Conservation (phyloP, 805 yeast genomes). For the Ogataea pini region DNA sequence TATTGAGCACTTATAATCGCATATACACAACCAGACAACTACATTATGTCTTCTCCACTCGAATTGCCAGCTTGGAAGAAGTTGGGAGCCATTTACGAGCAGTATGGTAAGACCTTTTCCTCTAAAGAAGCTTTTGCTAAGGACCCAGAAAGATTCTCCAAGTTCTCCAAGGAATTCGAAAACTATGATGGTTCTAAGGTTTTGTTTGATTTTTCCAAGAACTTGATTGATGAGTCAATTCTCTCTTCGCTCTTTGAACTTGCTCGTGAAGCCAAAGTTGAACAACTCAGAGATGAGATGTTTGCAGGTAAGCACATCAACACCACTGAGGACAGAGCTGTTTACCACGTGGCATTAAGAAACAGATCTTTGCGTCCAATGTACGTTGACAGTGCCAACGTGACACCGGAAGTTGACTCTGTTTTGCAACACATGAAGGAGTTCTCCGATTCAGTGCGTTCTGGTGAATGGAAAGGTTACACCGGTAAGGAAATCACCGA, state of each 20-base stretch:
- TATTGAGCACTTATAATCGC: background rate
- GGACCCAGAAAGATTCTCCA: conserved; percentile 74
- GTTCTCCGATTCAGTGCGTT: conserved; percentile 84
- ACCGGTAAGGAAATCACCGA: conserved; percentile 93
- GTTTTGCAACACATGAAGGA: conserved; percentile 97
- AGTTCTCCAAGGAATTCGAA: conserved; percentile 72
- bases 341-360: conserved; percentile 94
- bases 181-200: conserved; percentile 89
- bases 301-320: conserved; percentile 93
- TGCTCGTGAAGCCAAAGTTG: conserved; percentile 90
- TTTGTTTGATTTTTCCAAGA: conserved; percentile 93
- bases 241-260: conserved; percentile 64
- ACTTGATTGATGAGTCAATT: conserved; percentile 85
- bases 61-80: conserved; percentile 85
- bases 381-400: conserved; percentile 87
- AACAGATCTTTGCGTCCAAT: conserved; percentile 83
- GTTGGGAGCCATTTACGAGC: conserved; percentile 68
- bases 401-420: conserved; percentile 86
- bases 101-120: conserved; percentile 67
- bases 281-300: conserved; percentile 84
- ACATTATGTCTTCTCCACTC: conserved; percentile 35
- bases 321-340: conserved; percentile 95
- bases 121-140: conserved; percentile 75
- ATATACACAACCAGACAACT: background rate
- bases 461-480: conserved; percentile 96